These are phyloP conservation scores for Candida insectalens DNA, from an alignment of 805 yeast species.

Conservation along the genomic window DNA sequence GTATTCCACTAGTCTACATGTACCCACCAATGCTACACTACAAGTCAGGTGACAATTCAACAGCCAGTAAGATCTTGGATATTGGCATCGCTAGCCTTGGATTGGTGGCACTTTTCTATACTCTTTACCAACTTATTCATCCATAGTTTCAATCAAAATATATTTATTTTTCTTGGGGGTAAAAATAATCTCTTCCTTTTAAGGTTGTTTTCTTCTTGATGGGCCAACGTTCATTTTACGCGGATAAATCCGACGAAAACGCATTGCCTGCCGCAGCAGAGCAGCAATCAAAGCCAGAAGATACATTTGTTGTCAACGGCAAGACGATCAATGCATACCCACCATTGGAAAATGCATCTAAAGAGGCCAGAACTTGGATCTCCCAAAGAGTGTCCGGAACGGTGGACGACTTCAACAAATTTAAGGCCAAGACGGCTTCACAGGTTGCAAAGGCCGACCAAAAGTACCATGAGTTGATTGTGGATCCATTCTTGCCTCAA, in stretches of 20 bases:
- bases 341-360: conserved; percentile 33
- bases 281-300: background rate
- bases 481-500: conserved; percentile 48
- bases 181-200: too few relatives aligned
- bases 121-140: conserved; percentile 44
- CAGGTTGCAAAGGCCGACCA: conserved; percentile 26
- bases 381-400: conserved; percentile 27
- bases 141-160: background rate
- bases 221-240: conserved; percentile 34
- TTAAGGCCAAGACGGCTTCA: conserved; percentile 35
- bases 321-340: conserved; percentile 45
- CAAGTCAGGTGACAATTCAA: conserved; percentile 35
- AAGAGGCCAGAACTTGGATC: conserved; percentile 28
- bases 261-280: conserved; percentile 28
- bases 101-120: conserved; percentile 51
- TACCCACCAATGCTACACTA: conserved; percentile 75
- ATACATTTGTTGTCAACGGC: conserved; percentile 35
- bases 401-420: conserved; percentile 37
- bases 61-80: conserved; percentile 34
- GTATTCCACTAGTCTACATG: conserved; percentile 79
- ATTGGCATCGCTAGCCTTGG: conserved; percentile 45
- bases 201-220: background rate
- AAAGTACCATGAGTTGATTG: conserved; percentile 27
- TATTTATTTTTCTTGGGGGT: too few relatives aligned
- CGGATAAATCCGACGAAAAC: conserved; percentile 38